phyloP scores from a whole-genome alignment of 805 yeast genomes.

The Torulaspora delbrueckii region DNA sequence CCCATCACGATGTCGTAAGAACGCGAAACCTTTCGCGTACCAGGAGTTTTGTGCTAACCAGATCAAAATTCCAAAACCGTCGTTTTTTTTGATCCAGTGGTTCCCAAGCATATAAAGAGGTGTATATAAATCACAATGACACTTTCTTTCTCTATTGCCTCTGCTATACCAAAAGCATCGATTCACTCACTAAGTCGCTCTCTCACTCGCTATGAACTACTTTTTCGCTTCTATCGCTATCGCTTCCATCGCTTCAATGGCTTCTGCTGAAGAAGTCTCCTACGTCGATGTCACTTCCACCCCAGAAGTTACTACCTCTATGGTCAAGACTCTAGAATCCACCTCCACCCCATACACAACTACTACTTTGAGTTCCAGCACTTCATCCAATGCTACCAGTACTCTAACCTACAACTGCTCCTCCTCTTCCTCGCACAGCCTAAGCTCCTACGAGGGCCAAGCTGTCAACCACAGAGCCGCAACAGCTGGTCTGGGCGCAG shows the following conservation, averaged over 20 bases:
- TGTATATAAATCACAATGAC: not conserved
- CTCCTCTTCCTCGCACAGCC: constrained; percentile 1
- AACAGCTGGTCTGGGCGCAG: constrained; percentile 13
- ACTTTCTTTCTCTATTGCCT: not conserved
- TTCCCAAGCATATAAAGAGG: constrained; percentile 2
- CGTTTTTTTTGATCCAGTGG: not conserved
- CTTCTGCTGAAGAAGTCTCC: constrained; percentile 31
- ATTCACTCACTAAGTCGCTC: not conserved
- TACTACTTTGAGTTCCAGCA: constrained; percentile 23
- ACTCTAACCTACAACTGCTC: constrained; percentile 3
- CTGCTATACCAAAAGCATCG: not conserved
- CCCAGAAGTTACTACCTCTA: constrained; percentile 45
- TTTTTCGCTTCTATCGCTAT: constrained; percentile 17
- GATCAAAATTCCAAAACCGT: no score
- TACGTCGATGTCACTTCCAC: constrained; percentile 49
- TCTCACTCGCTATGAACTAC: constrained; percentile 12
- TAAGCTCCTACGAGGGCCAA: constrained; percentile 9
- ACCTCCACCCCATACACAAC: constrained; percentile 40
- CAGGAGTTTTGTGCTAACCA: not conserved
- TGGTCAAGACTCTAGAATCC: constrained; percentile 40
- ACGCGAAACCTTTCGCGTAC: constrained; percentile 6
- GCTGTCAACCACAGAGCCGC: constrained; percentile 8
- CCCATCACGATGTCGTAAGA: not conserved
- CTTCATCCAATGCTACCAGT: constrained; percentile 6
- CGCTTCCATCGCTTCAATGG: constrained; percentile 9